Percentiles rank a stretch among this genome's conserved stretches.
phyloP scores from a whole-genome alignment of 805 yeast genomes.

The Monosporozyma unispora region DNA sequence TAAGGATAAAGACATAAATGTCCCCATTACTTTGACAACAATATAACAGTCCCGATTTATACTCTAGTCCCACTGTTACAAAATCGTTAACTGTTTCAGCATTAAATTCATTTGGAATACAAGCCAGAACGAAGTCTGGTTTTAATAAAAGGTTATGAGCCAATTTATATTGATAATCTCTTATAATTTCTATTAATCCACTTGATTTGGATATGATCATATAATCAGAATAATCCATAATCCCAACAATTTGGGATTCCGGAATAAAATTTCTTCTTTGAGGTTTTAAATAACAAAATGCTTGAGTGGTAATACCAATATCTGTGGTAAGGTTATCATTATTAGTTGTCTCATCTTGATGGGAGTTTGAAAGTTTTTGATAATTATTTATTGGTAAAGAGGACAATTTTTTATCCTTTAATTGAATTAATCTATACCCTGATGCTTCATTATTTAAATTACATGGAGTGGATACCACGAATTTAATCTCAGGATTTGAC shows the following conservation, averaged over 20 bases:
- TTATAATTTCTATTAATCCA: slow-evolving; percentile 24
- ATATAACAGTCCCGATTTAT: slow-evolving; percentile 20
- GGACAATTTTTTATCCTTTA: slow-evolving; percentile 9
- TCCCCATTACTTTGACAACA: slow-evolving; percentile 20
- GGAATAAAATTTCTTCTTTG: slow-evolving; percentile 7
- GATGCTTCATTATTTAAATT: slow-evolving; percentile 13
- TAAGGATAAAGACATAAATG: slow-evolving; percentile 18
- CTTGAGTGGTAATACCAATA: slow-evolving; percentile 14
- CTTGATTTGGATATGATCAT: slow-evolving; percentile 22
- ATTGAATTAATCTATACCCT: slow-evolving; percentile 17
- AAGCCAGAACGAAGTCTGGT: slow-evolving; percentile 17
- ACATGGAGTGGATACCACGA: slow-evolving; percentile 22
- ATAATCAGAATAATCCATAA: slow-evolving; percentile 20
- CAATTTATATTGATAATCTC: slow-evolving; percentile 16
- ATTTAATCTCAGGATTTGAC: slow-evolving; percentile 4
- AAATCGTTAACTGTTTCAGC: slow-evolving; percentile 2
- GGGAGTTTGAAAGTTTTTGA: no score
- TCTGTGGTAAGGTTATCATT: slow-evolving; percentile 9
- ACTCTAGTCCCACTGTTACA: slow-evolving; percentile 19
- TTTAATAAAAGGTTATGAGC: slow-evolving; percentile 6
- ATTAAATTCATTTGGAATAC: slow-evolving; percentile 13
- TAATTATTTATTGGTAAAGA: slow-evolving; percentile 3
- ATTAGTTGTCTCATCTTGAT: no score
- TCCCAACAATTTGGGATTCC: background rate
- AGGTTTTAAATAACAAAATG: slow-evolving; percentile 22